A percentile compares a stretch with the other conserved stretches of the same genome.
Evolutionary conservation across 129 eudicot genomes (phyloP).

Genomic region (Centrapalus pauciflorus): DNA sequence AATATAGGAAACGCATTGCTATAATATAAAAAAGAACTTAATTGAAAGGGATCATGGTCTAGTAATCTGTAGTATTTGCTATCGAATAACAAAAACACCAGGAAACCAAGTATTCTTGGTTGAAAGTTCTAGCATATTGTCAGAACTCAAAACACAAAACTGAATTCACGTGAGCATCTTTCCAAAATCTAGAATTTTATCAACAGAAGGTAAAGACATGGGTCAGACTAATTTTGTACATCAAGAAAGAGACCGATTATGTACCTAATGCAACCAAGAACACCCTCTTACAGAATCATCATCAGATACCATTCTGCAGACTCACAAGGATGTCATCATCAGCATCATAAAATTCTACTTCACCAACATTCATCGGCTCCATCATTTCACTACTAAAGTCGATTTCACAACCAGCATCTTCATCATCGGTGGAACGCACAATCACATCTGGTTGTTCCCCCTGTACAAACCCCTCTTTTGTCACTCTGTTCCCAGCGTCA

Average conservation of each 20-base stretch:
- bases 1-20: neutral
- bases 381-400: neutral
- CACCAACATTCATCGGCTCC: constrained; percentile 12
- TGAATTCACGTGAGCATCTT: neutral
- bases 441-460: constrained; percentile 15
- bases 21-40: neutral
- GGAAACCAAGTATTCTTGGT: constrained; percentile 4
- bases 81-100: constrained; percentile 6
- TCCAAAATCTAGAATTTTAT: neutral
- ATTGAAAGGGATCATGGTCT: neutral
- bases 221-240: constrained; percentile 10
- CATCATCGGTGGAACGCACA: constrained; percentile 14
- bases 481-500: constrained; percentile 40
- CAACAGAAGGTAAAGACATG: neutral
- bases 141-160: neutral
- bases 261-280: constrained; percentile 13
- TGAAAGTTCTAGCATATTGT: constrained; percentile 11
- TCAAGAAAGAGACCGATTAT: neutral
- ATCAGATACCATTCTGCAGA: constrained; percentile 26
- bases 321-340: constrained; percentile 46
- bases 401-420: constrained; percentile 7
- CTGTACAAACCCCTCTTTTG: constrained; percentile 20
- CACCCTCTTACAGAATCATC: neutral
- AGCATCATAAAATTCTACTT: constrained; percentile 35
- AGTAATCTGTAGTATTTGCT: constrained; percentile 5